phyloP scores from a whole-genome alignment of 768 basidiomycete species.

The Serendipita sp. region DNA sequence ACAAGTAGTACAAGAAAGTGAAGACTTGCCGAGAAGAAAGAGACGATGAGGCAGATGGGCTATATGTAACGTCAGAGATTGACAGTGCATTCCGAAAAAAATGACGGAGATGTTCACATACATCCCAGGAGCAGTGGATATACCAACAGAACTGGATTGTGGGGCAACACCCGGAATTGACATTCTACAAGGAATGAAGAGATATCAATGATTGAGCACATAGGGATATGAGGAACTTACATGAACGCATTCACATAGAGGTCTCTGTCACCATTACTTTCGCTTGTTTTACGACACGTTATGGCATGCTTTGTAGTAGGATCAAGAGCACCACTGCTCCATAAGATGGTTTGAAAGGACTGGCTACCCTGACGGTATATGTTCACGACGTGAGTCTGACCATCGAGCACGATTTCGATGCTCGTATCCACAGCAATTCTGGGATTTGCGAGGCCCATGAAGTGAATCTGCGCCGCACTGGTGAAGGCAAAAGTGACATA shows the following conservation, averaged over 20 bases:
- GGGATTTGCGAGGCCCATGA: not conserved
- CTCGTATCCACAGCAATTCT: not conserved
- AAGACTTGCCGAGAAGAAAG: too few relatives aligned
- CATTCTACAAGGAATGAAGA: too few relatives aligned
- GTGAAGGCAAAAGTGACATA: not conserved
- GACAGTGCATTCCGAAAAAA: too few relatives aligned
- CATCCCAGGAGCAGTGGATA: too few relatives aligned
- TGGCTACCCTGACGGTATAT: not conserved
- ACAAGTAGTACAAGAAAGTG: too few relatives aligned
- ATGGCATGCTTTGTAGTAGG: not conserved
- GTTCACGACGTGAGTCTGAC: not conserved
- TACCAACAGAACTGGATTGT: too few relatives aligned
- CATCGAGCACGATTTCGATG: not conserved
- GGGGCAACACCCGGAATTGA: too few relatives aligned
- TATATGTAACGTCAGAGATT: too few relatives aligned
- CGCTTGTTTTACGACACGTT: not conserved
- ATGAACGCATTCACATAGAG: not conserved
- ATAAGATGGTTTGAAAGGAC: not conserved
- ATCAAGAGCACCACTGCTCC: not conserved
- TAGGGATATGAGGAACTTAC: not conserved
- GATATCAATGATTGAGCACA: too few relatives aligned
- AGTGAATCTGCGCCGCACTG: not conserved
- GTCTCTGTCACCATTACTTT: not conserved
- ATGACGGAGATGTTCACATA: too few relatives aligned
- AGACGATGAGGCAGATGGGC: too few relatives aligned